These are phyloP conservation scores for Phaffomyces thermotolerans DNA, from an alignment of 805 yeast genomes.

Conservation along the genomic window DNA sequence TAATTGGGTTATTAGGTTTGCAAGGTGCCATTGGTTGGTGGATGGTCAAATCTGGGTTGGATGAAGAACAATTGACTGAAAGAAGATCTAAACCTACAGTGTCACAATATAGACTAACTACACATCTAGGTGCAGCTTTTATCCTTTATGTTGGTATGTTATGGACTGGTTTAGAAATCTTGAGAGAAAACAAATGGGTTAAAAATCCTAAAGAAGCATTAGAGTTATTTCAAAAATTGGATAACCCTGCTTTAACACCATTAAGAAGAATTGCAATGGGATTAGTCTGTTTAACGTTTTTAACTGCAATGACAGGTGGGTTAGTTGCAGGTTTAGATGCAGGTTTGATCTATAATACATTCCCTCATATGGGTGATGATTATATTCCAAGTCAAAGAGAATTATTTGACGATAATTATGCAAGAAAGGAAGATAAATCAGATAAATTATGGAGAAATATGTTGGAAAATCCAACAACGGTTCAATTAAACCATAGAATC, in stretches of 20 bases:
- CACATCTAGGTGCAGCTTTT: constrained; percentile 93
- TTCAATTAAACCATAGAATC: constrained; percentile 84
- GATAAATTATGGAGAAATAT: constrained; percentile 89
- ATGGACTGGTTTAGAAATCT: constrained; percentile 80
- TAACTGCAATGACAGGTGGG: constrained; percentile 96
- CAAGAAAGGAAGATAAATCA: constrained; percentile 57
- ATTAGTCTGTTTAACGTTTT: constrained; percentile 61
- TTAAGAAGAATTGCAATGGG: constrained; percentile 50
- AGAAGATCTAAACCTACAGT: constrained; percentile 95
- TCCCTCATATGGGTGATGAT: constrained; percentile 93
- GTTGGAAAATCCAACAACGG: constrained; percentile 93
- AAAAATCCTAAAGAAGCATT: constrained; percentile 55
- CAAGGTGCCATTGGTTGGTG: constrained; percentile 99
- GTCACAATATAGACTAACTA: constrained; percentile 87
- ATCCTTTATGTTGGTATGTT: constrained; percentile 80
- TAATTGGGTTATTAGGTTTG: constrained; percentile 73
- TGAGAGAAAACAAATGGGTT: constrained; percentile 66
- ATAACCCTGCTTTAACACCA: constrained; percentile 49
- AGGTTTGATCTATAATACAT: constrained; percentile 90
- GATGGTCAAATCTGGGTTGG: constrained; percentile 97
- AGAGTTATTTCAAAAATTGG: constrained; percentile 48
- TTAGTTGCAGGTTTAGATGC: constrained; percentile 98
- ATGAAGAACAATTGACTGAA: constrained; percentile 66
- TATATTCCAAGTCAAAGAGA: constrained; percentile 72
- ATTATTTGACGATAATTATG: constrained; percentile 64